These are phyloP conservation scores for Curvularia eragrostidis DNA, from an alignment of 2,329 filamentous ascomycete genomes.

Conservation along the genomic window DNA sequence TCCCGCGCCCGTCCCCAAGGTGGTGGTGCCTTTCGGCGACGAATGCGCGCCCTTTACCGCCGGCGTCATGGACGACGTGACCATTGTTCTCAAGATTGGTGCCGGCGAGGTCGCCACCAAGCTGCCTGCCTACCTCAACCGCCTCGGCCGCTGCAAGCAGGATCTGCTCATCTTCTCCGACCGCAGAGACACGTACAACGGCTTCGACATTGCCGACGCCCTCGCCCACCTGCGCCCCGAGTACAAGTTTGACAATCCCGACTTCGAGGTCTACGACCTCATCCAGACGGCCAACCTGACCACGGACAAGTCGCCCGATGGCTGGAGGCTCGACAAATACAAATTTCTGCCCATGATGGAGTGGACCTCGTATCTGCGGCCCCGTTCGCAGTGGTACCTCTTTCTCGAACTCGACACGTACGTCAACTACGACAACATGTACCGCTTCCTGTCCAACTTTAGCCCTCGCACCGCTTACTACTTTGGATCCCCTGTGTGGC, in stretches of 20 bases:
- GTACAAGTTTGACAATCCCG: conserved; percentile 53
- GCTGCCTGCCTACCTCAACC: conserved; percentile 63
- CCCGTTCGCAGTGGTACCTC: conserved; percentile 46
- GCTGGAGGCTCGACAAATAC: conserved; percentile 65
- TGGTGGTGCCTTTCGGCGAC: conserved; percentile 40
- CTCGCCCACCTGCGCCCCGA: conserved; percentile 55
- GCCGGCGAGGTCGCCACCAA: conserved; percentile 63
- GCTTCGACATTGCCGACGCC: conserved; percentile 56
- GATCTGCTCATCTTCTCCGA: conserved; percentile 66
- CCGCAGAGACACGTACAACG: conserved; percentile 59
- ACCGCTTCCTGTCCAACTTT: conserved; percentile 50
- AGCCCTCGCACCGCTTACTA: conserved; percentile 49
- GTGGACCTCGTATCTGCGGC: conserved; percentile 52
- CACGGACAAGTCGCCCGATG: conserved; percentile 56
- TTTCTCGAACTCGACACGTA: conserved; percentile 50
- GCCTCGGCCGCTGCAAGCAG: conserved; percentile 62
- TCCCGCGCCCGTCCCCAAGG: conserved; percentile 26
- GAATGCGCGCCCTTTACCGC: conserved; percentile 43
- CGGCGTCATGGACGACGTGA: conserved; percentile 54
- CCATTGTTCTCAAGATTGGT: conserved; percentile 65
- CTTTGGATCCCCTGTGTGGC: conserved; percentile 50
- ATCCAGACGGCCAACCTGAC: conserved; percentile 51
- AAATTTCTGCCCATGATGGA: conserved; percentile 65
- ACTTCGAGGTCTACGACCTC: conserved; percentile 60
- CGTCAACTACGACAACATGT: conserved; percentile 50